Conservation (phyloP, 305 asterid genomes). For the Fraxinus sp. region DNA sequence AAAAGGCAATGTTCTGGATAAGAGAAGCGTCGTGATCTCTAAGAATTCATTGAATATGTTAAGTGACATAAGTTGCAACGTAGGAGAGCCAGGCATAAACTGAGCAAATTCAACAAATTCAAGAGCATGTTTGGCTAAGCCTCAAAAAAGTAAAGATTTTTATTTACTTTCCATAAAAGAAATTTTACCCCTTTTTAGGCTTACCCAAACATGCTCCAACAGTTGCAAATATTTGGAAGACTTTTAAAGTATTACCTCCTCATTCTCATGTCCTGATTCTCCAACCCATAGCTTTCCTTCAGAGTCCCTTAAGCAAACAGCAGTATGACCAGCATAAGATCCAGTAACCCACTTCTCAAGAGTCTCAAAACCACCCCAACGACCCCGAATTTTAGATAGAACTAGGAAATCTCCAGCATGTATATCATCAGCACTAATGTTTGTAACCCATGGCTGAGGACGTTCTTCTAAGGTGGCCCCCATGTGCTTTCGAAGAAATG, state of each 20-base stretch:
- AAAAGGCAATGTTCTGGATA: background rate
- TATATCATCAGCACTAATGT: conserved; percentile 62
- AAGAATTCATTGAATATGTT: background rate
- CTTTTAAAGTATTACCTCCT: conserved; percentile 46
- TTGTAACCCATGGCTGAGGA: conserved; percentile 89
- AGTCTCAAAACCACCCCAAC: conserved; percentile 97
- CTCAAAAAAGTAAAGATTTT: background rate
- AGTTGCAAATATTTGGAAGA: conserved; percentile 3
- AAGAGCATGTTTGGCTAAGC: background rate
- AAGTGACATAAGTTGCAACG: background rate
- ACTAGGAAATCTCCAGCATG: conserved; percentile 94
- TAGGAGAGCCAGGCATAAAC: background rate
- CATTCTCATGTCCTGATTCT: conserved; percentile 90
- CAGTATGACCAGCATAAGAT: conserved; percentile 88
- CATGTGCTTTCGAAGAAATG: conserved; percentile 80
- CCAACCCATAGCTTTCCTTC: conserved; percentile 93
- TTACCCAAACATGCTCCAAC: background rate
- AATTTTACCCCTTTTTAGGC: background rate
- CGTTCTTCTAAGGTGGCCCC: conserved; percentile 76
- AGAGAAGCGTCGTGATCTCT: background rate
- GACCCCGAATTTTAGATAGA: conserved; percentile 81
- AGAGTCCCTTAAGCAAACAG: conserved; percentile 86
- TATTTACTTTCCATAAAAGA: background rate
- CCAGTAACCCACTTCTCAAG: conserved; percentile 97
- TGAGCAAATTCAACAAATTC: background rate